Percentiles rank a stretch among this genome's conserved stretches.
Evolutionary conservation across 2,329 filamentous ascomycete genomes (phyloP).

Genomic region (Hymenoscyphus fraxineus): DNA sequence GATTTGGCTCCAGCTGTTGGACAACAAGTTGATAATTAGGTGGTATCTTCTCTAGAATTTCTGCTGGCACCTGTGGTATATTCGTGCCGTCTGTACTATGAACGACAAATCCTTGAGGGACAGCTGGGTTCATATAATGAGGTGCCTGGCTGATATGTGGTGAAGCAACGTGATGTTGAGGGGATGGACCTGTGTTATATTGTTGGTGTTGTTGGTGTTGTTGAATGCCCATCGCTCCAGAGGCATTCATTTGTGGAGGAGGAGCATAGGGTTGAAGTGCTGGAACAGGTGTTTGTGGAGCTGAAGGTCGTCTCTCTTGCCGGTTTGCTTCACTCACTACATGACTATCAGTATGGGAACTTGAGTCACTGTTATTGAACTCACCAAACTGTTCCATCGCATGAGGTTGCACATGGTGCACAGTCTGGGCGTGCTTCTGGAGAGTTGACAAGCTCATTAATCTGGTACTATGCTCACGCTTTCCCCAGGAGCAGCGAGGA

Average conservation of each 20-base stretch:
- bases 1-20: neutral
- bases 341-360: neutral
- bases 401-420: neutral
- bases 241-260: neutral
- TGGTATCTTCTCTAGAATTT: neutral
- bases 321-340: neutral
- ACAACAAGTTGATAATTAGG: no score
- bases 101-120: neutral
- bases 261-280: neutral
- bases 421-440: neutral
- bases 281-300: neutral
- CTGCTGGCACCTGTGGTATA: neutral
- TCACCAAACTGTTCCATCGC: neutral
- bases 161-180: neutral
- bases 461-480: neutral
- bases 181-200: neutral
- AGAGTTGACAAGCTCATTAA: neutral
- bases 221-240: neutral
- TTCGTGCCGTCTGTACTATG: neutral
- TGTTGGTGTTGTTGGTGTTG: neutral
- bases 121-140: neutral
- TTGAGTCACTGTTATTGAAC: neutral
- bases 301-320: constrained; percentile 1
- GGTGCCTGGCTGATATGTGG: neutral
- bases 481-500: neutral